Base-by-base conservation (phyloP, 2,329 filamentous ascomycete genomes). In the Volutella citrinella region DNA sequence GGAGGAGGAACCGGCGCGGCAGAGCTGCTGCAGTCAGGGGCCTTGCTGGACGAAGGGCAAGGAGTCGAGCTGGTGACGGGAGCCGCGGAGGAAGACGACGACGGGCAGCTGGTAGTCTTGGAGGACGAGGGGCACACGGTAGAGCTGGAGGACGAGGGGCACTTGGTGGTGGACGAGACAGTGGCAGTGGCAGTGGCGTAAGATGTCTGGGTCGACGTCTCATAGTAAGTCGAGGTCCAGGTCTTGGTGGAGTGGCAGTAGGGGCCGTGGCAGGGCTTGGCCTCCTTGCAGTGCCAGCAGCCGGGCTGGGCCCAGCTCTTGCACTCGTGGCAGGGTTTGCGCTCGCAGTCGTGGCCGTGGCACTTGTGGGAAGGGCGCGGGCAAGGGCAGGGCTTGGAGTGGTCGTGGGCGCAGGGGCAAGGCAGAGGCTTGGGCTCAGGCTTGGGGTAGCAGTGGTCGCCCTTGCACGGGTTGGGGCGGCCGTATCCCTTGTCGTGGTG, bases 251-350 rank as follows among this genome's bases (percentile, higher is more conserved):
- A 9, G 12, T 8, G 20, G 20, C 20, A 22, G 20, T 22, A 22
- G 9, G 20, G 34, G 11, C 40, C 41, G 16, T 42, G 17, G 32
- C 40, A 49, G 19, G 41, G 36, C 41, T 46, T 38, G 29, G 38
- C 32, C 15, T 37, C 42, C 39, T 55, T 57, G 49, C 54, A 56
- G 38, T 56, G 52, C 51, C 49, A 53, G 40, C 54, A 57, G 30
- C 54, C 52, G 30, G 54, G 54, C 36, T 52, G 46, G 13, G 54
- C 54, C 50, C 49, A 56, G 27, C 51, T 30, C 19, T 47, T 40
- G 34, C 51, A 56, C 43, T 57, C 41, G 23, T 38, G 33, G 45
- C 51, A 57, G 20, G 45, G 38, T 44, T 56, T 54, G 27, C 43
- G 46, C 20, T 40, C 32, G 38, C 51, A 53, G 18, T 49, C 37